A percentile compares a stretch with the other conserved stretches of the same genome.
phyloP scores from a whole-genome alignment of 306 rosid genomes.

The Vigna radiata region DNA sequence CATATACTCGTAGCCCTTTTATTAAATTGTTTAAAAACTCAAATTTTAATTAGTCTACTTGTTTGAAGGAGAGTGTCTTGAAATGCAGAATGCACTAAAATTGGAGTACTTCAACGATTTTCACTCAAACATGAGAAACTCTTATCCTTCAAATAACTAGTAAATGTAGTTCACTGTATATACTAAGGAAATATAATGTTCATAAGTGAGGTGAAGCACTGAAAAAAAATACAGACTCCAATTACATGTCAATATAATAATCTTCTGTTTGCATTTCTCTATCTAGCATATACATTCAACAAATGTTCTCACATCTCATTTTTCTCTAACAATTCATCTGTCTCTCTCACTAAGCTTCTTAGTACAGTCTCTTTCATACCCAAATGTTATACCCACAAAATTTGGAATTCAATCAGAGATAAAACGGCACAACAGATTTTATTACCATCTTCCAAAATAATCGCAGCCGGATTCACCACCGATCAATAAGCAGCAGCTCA shows the following conservation, averaged over 20 bases:
- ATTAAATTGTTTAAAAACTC: too few relatives aligned
- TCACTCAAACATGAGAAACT: too few relatives aligned
- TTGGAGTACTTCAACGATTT: too few relatives aligned
- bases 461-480: conserved; percentile 51
- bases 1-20: too few relatives aligned
- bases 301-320: conserved; percentile 35
- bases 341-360: conserved; percentile 33
- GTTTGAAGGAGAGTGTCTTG: too few relatives aligned
- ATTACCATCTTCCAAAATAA: conserved; percentile 57
- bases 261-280: conserved; percentile 29
- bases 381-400: conserved; percentile 48
- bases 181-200: not conserved
- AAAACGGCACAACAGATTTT: conserved; percentile 40
- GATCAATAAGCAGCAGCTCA: conserved; percentile 57
- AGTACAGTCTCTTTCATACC: conserved; percentile 47
- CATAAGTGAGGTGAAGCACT: conserved; percentile 21
- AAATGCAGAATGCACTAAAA: too few relatives aligned
- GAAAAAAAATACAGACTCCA: conserved; percentile 42
- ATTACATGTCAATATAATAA: conserved; percentile 31
- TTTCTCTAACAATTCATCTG: conserved; percentile 33
- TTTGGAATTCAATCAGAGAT: conserved; percentile 46
- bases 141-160: too few relatives aligned
- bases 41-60: too few relatives aligned
- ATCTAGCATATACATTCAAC: conserved; percentile 43
- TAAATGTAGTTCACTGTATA: conserved; percentile 6